Evolutionary conservation across 2,329 filamentous ascomycete genomes (phyloP), one percentile per base, ranked within the genome.

Genomic region (Scolecobasidium constrictum): DNA sequence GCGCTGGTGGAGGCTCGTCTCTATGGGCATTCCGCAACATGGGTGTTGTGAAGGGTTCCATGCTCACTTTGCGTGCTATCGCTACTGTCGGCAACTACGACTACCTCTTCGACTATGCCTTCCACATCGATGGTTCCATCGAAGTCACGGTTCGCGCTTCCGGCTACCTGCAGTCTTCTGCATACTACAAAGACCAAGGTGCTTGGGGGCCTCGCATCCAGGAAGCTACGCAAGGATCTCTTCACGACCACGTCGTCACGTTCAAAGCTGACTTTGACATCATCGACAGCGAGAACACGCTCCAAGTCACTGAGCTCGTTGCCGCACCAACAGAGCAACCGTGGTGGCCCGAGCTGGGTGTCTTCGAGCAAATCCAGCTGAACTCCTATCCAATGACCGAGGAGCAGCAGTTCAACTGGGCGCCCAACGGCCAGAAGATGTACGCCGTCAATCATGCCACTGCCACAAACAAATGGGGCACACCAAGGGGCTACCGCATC

Each of bases 321-420:
- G 48, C 50, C 9, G 48, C 51, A 7, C 48, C 51, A 17, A 46
- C 50, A 38, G 47, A 43, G 3, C 49, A 56, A 34, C 52, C 57
- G 4, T 61, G 57, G 56, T 59, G 56, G 36, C 54, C 55, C 3
- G 58, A 61, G 44, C 54, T 60, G 7, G 56, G 56, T 20, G 49
- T 50, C 3, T 55, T 54, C 16, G 51, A 53, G 33, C 51, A 57
- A 46, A 52, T 60, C 41, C 48, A 57, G 45, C 50, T 59, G 43
- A 53, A 59, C 22, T n/a, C n/a, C n/a, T n/a, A n/a, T n/a, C n/a
- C n/a, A n/a, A 48, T 53, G 3, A 50, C 47, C 17, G 54, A 54
- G 28, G 68, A 75, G 47, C 60, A 65, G 21, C 61, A 67, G 17
- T 61, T 73, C 36, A 65, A 67, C 47, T 77, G 70, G 66, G 60